These are phyloP conservation scores for Neurospora sp. DNA, from an alignment of 2,329 filamentous ascomycete genomes.

Conservation along the genomic window DNA sequence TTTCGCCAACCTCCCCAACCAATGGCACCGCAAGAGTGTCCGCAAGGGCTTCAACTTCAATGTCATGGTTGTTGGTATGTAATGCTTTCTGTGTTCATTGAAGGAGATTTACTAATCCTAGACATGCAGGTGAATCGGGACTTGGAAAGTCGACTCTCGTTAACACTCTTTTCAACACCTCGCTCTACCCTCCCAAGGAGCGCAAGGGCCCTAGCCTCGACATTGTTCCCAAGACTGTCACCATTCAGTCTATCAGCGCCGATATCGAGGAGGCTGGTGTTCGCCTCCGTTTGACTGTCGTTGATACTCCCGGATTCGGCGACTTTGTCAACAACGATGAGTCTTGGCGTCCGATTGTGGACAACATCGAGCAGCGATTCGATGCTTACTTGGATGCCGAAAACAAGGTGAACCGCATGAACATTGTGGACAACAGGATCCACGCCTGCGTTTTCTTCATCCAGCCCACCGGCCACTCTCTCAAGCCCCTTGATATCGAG, in stretches of 20 bases:
- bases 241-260: conserved; percentile 88
- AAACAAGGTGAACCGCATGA: conserved; percentile 99
- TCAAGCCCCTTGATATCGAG: conserved; percentile 98
- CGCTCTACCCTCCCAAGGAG: conserved; percentile 96
- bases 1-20: conserved; percentile 97
- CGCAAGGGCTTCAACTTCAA: conserved; percentile 99
- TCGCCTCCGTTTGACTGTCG: conserved; percentile 88
- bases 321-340: conserved; percentile 99
- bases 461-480: conserved; percentile 93
- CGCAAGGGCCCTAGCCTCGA: conserved; percentile 95
- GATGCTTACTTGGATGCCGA: conserved; percentile 97
- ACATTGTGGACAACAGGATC: conserved; percentile 98
- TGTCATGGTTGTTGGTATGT: conserved; percentile 98
- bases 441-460: conserved; percentile 99
- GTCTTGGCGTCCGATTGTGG: conserved; percentile 96
- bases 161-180: conserved; percentile 99
- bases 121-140: conserved; percentile 78
- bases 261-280: conserved; percentile 99
- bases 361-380: conserved; percentile 99
- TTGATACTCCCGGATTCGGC: conserved; percentile 95
- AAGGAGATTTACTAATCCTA: conserved; percentile 2
- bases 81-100: neutral
- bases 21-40: conserved; percentile 99
- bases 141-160: conserved; percentile 98
- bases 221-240: conserved; percentile 96